phyloP scores from a whole-genome alignment of 2,329 filamentous ascomycete species.

The Pseudodiploospora longispora region DNA sequence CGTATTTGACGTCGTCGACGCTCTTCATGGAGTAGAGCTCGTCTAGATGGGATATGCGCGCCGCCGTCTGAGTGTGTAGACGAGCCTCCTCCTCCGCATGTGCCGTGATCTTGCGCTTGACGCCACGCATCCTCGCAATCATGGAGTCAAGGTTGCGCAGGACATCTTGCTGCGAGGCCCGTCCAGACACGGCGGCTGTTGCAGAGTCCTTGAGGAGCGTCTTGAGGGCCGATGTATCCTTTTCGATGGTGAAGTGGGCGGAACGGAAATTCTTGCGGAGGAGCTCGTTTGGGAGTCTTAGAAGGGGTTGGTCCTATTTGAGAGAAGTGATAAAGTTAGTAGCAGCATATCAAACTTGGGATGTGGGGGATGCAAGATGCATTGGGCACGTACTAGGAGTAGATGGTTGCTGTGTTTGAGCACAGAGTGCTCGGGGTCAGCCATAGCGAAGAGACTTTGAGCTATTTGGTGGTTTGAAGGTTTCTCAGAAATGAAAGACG shows the following conservation, averaged over 20 bases:
- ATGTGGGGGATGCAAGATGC: slow-evolving; percentile 4
- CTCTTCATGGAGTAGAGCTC: slow-evolving; percentile 72
- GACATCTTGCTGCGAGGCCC: slow-evolving; percentile 59
- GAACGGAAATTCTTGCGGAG: slow-evolving; percentile 90
- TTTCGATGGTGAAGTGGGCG: slow-evolving; percentile 68
- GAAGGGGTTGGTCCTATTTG: slow-evolving; percentile 78
- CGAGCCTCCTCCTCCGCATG: slow-evolving; percentile 72
- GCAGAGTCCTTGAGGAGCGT: slow-evolving; percentile 55
- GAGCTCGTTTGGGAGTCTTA: slow-evolving; percentile 87
- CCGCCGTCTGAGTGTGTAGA: slow-evolving; percentile 66
- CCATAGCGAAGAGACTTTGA: slow-evolving; percentile 33
- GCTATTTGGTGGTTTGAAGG: no score
- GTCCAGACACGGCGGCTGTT: slow-evolving; percentile 57
- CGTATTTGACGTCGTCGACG: slow-evolving; percentile 87
- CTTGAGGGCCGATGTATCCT: slow-evolving; percentile 56
- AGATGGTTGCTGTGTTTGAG: slow-evolving; percentile 70
- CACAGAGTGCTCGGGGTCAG: slow-evolving; percentile 53
- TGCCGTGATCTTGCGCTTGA: slow-evolving; percentile 78
- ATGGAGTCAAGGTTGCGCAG: slow-evolving; percentile 76
- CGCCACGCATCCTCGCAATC: slow-evolving; percentile 72
- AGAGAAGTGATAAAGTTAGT: not conserved
- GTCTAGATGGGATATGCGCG: slow-evolving; percentile 72
- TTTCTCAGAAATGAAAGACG: no score
- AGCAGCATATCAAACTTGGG: slow-evolving; percentile 6
- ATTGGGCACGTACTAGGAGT: slow-evolving; percentile 48